Conservation (phyloP, 2,329 filamentous ascomycete genomes). For the Fusarium equiseti region DNA sequence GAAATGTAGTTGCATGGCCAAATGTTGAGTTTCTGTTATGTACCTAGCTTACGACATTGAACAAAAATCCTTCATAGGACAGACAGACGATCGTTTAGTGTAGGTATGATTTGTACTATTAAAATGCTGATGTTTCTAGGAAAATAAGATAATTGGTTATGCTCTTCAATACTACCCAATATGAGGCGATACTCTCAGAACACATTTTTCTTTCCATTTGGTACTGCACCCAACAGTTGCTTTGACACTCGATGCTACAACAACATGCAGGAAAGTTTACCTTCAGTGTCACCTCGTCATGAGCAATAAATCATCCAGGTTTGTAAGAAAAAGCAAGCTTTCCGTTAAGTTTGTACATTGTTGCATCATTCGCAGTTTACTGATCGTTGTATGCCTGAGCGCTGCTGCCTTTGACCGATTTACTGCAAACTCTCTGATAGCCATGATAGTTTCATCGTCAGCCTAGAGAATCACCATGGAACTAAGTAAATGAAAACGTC, state of each 20-base stretch:
- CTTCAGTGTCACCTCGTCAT: neutral
- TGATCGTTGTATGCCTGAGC: neutral
- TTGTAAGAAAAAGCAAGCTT: neutral
- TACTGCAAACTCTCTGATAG: slow-evolving; percentile 12
- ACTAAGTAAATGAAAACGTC: neutral
- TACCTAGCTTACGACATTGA: no score
- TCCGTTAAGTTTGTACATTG: neutral
- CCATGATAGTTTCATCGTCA: slow-evolving; percentile 9
- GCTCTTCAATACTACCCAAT: neutral
- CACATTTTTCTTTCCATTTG: neutral
- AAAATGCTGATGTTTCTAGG: neutral
- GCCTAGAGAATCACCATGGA: slow-evolving; percentile 8
- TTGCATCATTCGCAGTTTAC: slow-evolving; percentile 9
- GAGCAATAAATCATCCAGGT: neutral
- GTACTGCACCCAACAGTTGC: neutral
- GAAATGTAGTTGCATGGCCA: neutral
- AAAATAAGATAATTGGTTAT: neutral
- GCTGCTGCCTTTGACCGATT: neutral
- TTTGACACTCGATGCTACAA: neutral
- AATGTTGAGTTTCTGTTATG: neutral
- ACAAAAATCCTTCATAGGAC: neutral
- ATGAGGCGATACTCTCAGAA: neutral
- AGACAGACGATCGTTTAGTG: neutral
- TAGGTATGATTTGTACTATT: neutral
- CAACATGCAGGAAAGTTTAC: neutral